phyloP scores from a whole-genome alignment of 805 yeast genomes.

The Yamadazyma sp. region DNA sequence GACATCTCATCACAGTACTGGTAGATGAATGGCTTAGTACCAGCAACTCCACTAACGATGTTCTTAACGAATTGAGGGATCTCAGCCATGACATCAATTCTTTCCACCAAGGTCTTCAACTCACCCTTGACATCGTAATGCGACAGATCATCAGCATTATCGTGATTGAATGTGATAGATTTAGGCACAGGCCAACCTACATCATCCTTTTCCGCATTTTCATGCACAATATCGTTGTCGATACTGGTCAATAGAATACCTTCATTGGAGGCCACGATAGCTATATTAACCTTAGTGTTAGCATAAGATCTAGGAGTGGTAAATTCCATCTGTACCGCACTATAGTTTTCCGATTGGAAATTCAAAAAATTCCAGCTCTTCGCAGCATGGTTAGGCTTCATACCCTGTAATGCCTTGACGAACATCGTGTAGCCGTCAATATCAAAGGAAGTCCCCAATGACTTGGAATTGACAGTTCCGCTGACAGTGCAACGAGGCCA shows the following conservation, averaged over 20 bases:
- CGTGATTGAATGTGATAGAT: slow-evolving; percentile 54
- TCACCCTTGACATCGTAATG: slow-evolving; percentile 59
- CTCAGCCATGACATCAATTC: slow-evolving; percentile 97
- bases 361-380: slow-evolving; percentile 92
- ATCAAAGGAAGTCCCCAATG: slow-evolving; percentile 28
- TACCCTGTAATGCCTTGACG: slow-evolving; percentile 96
- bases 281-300: slow-evolving; percentile 74
- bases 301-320: slow-evolving; percentile 92
- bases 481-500: slow-evolving; percentile 85
- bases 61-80: slow-evolving; percentile 92
- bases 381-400: slow-evolving; percentile 99
- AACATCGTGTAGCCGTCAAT: slow-evolving; percentile 66
- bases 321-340: slow-evolving; percentile 91
- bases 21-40: slow-evolving; percentile 94
- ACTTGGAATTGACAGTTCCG: slow-evolving; percentile 58
- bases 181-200: slow-evolving; percentile 93
- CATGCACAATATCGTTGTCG: slow-evolving; percentile 63
- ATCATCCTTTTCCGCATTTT: slow-evolving; percentile 56
- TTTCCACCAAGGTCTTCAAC: slow-evolving; percentile 65
- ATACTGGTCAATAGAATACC: slow-evolving; percentile 64
- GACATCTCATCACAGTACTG: slow-evolving; percentile 74
- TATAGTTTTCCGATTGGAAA: slow-evolving; percentile 72
- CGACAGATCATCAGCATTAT: slow-evolving; percentile 41
- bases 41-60: slow-evolving; percentile 91
- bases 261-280: slow-evolving; percentile 65